A percentile compares a stretch with the other conserved stretches of the same genome.
Conservation (phyloP, 345 rosid species). For the Syzygium aromaticum region DNA sequence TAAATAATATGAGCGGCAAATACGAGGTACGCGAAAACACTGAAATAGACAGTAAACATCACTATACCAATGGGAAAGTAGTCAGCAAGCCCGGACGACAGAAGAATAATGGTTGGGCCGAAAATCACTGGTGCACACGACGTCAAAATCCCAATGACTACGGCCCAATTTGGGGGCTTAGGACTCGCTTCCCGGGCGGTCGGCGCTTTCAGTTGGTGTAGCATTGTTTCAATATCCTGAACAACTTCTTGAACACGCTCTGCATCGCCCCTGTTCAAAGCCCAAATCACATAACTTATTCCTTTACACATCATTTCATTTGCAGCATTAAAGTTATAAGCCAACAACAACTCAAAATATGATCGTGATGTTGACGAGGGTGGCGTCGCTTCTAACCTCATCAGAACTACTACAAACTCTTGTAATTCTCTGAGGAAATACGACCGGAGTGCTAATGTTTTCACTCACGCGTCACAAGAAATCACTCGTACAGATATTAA, state of each 20-base stretch:
- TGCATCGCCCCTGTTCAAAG: not conserved
- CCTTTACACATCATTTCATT: not conserved
- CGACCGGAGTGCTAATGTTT: too few relatives aligned
- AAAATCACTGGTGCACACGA: fast-evolving
- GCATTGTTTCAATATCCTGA: not conserved
- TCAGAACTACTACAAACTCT: too few relatives aligned
- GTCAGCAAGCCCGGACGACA: fast-evolving
- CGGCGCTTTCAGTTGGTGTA: not conserved
- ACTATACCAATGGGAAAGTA: fast-evolving
- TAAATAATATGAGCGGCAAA: too few relatives aligned
- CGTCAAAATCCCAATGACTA: not conserved
- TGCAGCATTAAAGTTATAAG: not conserved
- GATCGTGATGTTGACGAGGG: not conserved
- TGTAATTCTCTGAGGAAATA: too few relatives aligned
- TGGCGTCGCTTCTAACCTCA: not conserved
- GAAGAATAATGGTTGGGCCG: fast-evolving
- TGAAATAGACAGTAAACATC: fast-evolving
- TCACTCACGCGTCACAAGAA: too few relatives aligned
- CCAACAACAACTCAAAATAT: too few relatives aligned
- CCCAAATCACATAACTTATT: not conserved
- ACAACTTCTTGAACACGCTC: not conserved
- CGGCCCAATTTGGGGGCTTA: not conserved
- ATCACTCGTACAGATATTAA: too few relatives aligned
- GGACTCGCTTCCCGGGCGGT: not conserved
- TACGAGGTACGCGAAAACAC: fast-evolving